Percentiles rank a stretch among this genome's conserved stretches.
phyloP scores from a whole-genome alignment of 306 rosid genomes.

The Cucumis melo region DNA sequence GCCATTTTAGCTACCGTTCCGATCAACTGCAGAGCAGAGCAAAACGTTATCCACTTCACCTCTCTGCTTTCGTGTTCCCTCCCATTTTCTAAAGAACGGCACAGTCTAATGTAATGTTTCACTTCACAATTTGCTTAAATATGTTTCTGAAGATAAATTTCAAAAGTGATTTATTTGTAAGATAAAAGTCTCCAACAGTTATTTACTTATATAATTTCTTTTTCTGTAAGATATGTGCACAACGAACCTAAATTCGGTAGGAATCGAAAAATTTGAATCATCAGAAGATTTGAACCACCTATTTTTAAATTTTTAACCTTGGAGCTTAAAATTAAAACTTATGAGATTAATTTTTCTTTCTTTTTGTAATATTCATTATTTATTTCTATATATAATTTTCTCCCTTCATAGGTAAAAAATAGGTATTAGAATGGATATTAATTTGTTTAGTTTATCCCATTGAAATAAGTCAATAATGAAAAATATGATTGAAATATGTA shows the following conservation, averaged over 20 bases:
- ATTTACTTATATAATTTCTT: too few species aligned
- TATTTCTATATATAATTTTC: too few species aligned
- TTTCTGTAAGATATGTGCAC: too few species aligned
- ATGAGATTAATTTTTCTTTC: too few species aligned
- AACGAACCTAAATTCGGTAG: too few species aligned
- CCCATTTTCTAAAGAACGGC: background rate
- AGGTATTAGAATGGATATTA: background rate
- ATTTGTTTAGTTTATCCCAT: background rate
- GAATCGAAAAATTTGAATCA: too few species aligned
- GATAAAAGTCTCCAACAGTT: too few species aligned
- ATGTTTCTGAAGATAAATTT: background rate
- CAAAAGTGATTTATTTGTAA: background rate
- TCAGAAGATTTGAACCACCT: too few species aligned
- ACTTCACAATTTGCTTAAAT: background rate
- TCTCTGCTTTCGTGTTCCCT: background rate
- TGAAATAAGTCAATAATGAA: background rate
- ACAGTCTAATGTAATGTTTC: background rate
- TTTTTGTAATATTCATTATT: too few species aligned
- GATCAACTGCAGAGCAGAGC: background rate
- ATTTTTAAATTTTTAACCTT: too few species aligned
- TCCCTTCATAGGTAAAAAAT: background rate
- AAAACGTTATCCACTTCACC: background rate
- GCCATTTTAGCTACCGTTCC: slow-evolving; percentile 27
- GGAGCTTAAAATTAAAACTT: too few species aligned
- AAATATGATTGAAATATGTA: background rate